Percentiles rank a stretch among this genome's conserved stretches.
phyloP scores from a whole-genome alignment of 345 rosid species.

The Populus davidiana region DNA sequence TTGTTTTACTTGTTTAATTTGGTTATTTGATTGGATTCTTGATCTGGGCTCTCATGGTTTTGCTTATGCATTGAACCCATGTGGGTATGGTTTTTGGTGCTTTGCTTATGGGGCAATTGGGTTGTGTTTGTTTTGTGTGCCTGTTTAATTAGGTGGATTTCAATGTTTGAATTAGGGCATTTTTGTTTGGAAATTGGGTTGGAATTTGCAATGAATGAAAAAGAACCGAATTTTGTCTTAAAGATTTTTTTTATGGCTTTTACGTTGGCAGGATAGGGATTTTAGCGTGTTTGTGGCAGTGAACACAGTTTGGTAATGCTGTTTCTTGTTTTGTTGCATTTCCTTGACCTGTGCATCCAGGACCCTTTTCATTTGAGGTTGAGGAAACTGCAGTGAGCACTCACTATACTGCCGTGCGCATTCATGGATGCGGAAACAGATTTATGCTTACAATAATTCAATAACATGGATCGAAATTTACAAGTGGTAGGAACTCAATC shows the following conservation, averaged over 20 bases:
- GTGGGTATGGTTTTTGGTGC: not conserved
- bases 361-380: slow-evolving; percentile 19
- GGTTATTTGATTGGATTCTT: not conserved
- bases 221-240: not conserved
- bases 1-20: not conserved
- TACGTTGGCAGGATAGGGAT: not conserved
- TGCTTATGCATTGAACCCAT: not conserved
- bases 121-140: not conserved
- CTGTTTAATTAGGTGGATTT: not conserved
- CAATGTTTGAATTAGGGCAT: not conserved
- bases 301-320: not conserved
- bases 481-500: slow-evolving; percentile 27
- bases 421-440: slow-evolving; percentile 10
- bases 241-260: not conserved
- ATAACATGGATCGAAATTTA: slow-evolving; percentile 47
- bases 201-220: not conserved
- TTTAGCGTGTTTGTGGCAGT: not conserved
- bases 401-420: slow-evolving; percentile 1
- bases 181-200: not conserved
- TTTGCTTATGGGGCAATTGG: not conserved
- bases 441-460: slow-evolving; percentile 12
- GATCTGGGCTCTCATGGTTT: not conserved
- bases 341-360: slow-evolving; percentile 17
- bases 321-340: slow-evolving; percentile 17
- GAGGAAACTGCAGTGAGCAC: not conserved